A percentile compares a stretch with the other conserved stretches of the same genome.
Evolutionary conservation across 2,329 filamentous ascomycete genomes (phyloP).

Genomic region (Calonectria pteridis): DNA sequence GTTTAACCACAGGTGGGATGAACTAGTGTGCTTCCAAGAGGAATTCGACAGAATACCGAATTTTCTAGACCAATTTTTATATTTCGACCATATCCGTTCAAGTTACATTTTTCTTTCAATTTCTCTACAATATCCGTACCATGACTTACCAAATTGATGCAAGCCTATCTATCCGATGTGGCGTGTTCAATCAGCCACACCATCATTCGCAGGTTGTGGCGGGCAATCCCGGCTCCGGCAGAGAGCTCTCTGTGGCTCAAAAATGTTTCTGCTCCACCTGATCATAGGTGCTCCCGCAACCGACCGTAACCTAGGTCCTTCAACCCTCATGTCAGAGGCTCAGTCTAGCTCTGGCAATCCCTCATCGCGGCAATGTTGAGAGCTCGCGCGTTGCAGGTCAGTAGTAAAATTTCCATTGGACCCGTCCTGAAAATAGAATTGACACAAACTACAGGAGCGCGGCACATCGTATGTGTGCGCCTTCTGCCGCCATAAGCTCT

Average conservation of each 20-base stretch:
- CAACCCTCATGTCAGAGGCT: conserved; percentile 38
- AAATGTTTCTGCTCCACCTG: conserved; percentile 36
- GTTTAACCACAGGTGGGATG: conserved; percentile 2
- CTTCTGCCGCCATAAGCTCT: conserved; percentile 52
- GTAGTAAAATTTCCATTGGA: conserved; percentile 18
- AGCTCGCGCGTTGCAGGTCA: conserved; percentile 56
- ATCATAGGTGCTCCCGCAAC: conserved; percentile 23
- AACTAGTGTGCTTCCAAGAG: not conserved
- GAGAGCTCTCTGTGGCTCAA: conserved; percentile 34
- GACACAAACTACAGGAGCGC: conserved; percentile 47
- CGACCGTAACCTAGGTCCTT: conserved; percentile 16
- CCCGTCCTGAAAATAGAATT: conserved; percentile 8
- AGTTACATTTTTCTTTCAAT: not conserved
- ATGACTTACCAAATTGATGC: not conserved
- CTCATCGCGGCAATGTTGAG: conserved; percentile 56
- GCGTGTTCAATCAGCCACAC: conserved; percentile 10
- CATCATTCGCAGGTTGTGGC: conserved; percentile 25
- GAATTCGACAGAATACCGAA: too few relatives aligned
- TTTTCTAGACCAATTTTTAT: not conserved
- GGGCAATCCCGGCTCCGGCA: conserved; percentile 40
- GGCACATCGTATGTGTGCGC: conserved; percentile 57
- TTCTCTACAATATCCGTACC: not conserved
- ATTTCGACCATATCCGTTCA: not conserved
- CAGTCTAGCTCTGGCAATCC: conserved; percentile 33
- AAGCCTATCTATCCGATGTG: not conserved